Conservation (phyloP, 2,329 filamentous ascomycete species). For the Phyllosticta citriasiana region DNA sequence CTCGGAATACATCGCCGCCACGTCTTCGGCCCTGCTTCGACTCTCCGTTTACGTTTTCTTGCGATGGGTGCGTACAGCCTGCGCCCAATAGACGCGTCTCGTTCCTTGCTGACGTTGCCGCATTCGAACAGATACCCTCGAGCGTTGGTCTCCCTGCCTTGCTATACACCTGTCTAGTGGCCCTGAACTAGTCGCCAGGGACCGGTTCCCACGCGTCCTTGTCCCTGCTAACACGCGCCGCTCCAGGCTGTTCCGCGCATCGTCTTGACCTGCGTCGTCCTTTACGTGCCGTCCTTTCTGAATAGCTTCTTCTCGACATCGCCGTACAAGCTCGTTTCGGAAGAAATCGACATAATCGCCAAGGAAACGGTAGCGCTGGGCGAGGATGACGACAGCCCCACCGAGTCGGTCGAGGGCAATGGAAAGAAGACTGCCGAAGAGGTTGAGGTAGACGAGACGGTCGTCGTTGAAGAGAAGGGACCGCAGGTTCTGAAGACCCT, state of each 20-base stretch:
- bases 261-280: constrained; percentile 51
- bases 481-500: constrained; percentile 54
- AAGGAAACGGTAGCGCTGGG: constrained; percentile 29
- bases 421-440: constrained; percentile 29
- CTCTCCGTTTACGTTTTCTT: constrained; percentile 48
- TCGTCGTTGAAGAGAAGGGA: constrained; percentile 49
- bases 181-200: background rate
- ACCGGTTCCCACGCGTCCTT: constrained; percentile 18
- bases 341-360: constrained; percentile 45
- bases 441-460: constrained; percentile 52
- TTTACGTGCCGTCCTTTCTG: constrained; percentile 57
- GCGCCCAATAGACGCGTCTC: constrained; percentile 1
- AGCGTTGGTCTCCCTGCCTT: constrained; percentile 5
- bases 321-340: constrained; percentile 46
- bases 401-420: constrained; percentile 31
- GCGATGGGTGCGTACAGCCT: constrained; percentile 47
- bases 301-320: constrained; percentile 47
- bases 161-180: constrained; percentile 9
- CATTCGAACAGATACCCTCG: constrained; percentile 11
- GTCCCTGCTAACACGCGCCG: constrained; percentile 10
- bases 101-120: background rate
- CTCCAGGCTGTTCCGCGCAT: constrained; percentile 32
- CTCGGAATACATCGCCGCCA: constrained; percentile 25
- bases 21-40: constrained; percentile 43
- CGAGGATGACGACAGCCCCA: constrained; percentile 18